These are phyloP conservation scores for Albizia julibrissin DNA, from an alignment of 306 rosid species.

Conservation along the genomic window DNA sequence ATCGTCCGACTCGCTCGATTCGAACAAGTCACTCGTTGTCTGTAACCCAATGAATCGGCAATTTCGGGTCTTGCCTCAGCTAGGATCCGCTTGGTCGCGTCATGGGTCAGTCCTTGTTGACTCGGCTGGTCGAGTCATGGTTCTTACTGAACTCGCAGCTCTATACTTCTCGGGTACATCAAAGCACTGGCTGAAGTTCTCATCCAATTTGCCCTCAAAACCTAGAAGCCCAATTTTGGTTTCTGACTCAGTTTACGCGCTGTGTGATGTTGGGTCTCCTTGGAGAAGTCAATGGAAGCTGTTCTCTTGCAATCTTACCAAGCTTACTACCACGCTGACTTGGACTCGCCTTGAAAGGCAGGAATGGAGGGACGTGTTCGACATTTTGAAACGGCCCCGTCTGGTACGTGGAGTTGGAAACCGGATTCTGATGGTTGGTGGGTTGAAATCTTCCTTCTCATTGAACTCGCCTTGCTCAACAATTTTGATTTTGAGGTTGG, in stretches of 20 bases:
- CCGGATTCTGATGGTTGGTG: conserved; percentile 78
- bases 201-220: conserved; percentile 80
- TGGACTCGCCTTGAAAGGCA: conserved; percentile 72
- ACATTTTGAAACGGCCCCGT: conserved; percentile 73
- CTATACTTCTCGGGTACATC: conserved; percentile 55
- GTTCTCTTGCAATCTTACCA: conserved; percentile 50
- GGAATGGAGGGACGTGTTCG: conserved; percentile 94
- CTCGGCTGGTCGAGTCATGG: conserved; percentile 69
- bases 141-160: conserved; percentile 80
- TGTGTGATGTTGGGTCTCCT: conserved; percentile 91
- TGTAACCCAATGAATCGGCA: conserved; percentile 80
- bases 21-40: conserved; percentile 61
- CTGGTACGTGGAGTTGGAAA: conserved; percentile 63
- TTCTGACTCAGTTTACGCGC: conserved; percentile 63
- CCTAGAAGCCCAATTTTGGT: conserved; percentile 86
- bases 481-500: conserved; percentile 67
- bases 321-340: conserved; percentile 32
- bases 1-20: conserved; percentile 42
- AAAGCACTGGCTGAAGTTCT: conserved; percentile 66
- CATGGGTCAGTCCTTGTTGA: conserved; percentile 88
- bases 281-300: conserved; percentile 94
- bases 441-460: conserved; percentile 73
- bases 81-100: conserved; percentile 96
- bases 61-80: conserved; percentile 70
- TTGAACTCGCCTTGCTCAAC: conserved; percentile 78